Evolutionary conservation across 129 eudicot genomes (phyloP).

Genomic region (Flaveria bidentis): DNA sequence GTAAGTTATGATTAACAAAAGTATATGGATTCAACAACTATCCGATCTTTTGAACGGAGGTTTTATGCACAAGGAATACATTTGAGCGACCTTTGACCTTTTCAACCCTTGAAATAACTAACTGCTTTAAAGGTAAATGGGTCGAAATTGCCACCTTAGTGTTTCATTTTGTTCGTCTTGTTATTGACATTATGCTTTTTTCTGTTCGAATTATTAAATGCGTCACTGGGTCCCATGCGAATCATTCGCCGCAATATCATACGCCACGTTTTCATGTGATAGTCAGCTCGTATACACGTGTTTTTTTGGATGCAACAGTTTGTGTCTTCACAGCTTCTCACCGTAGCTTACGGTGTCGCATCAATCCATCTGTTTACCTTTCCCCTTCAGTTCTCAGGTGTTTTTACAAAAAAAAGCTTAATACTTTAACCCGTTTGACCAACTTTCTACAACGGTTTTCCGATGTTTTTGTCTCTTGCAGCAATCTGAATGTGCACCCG

Average conservation of each 20-base stretch:
- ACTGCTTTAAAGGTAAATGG: too few relatives aligned
- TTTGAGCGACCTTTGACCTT: too few relatives aligned
- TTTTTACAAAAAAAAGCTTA: background rate
- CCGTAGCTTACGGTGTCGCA: constrained; percentile 68
- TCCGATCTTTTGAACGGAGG: background rate
- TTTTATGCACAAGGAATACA: background rate
- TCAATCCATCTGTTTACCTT: constrained; percentile 76
- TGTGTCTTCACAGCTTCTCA: constrained; percentile 77
- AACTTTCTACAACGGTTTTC: background rate
- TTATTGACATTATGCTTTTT: constrained; percentile 1
- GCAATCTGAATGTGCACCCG: constrained; percentile 78
- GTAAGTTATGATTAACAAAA: too few relatives aligned
- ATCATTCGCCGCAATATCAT: constrained; percentile 75
- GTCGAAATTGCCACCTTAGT: background rate
- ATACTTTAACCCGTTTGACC: background rate
- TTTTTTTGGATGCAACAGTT: constrained; percentile 81
- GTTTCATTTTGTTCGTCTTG: background rate
- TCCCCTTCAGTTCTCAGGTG: constrained; percentile 39
- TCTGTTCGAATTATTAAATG: background rate
- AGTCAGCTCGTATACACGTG: constrained; percentile 86
- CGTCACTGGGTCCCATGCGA: constrained; percentile 79
- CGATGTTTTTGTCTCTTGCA: constrained; percentile 18
- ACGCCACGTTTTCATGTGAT: constrained; percentile 89
- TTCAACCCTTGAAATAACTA: too few relatives aligned
- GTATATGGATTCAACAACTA: too few relatives aligned